phyloP scores from a whole-genome alignment of 1,284 basidiomycete genomes.

The Melampsora americana region DNA sequence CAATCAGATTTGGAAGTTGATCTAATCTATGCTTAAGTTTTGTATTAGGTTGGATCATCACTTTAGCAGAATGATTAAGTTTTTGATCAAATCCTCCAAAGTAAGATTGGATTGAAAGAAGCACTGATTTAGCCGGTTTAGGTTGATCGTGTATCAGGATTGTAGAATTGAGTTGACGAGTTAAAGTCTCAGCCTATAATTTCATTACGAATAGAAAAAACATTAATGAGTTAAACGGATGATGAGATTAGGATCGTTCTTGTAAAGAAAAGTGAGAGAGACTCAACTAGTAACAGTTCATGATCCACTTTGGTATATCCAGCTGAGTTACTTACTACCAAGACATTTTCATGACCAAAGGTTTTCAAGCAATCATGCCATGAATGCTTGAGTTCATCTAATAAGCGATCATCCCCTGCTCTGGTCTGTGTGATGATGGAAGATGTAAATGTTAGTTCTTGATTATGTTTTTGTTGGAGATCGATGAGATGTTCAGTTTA shows the following conservation, averaged over 20 bases:
- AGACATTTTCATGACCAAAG: slow-evolving; percentile 7
- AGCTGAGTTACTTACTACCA: slow-evolving; percentile 35
- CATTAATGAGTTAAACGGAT: too few relatives aligned
- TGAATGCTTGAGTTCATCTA: slow-evolving; percentile 16
- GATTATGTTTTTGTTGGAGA: neutral
- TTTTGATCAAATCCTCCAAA: neutral
- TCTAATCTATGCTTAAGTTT: too few relatives aligned
- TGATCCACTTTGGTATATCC: slow-evolving; percentile 22
- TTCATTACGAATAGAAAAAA: neutral
- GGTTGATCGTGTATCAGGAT: slow-evolving; percentile 19
- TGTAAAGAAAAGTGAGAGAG: neutral
- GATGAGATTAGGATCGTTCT: too few relatives aligned
- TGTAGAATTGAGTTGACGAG: slow-evolving; percentile 20
- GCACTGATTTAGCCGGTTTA: slow-evolving; percentile 22
- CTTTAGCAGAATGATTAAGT: too few relatives aligned
- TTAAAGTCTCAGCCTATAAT: slow-evolving; percentile 24
- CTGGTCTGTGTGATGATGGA: slow-evolving; percentile 10
- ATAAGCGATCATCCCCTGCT: slow-evolving; percentile 15
- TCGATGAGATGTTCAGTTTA: too few relatives aligned
- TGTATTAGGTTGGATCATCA: too few relatives aligned
- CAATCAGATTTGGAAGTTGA: slow-evolving; percentile 14
- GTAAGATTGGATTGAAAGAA: slow-evolving; percentile 9
- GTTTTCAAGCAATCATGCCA: slow-evolving; percentile 31
- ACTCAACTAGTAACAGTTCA: slow-evolving; percentile 5
- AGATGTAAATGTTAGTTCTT: neutral